Conservation (phyloP, 208 protist genomes). For the Leishmania arabica region DNA sequence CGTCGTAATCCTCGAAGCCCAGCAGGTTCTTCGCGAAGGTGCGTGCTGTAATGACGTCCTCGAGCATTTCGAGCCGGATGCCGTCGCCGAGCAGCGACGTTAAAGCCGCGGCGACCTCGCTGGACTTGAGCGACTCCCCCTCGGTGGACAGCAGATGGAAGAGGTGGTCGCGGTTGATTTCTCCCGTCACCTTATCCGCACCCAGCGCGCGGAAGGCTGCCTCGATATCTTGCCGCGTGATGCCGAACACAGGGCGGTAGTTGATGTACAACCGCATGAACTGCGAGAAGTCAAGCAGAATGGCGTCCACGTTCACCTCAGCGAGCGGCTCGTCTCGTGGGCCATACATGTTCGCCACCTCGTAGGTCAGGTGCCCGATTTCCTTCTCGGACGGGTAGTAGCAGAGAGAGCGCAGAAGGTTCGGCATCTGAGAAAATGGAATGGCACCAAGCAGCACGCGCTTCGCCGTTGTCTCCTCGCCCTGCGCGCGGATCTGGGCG, state of each 20-base stretch:
- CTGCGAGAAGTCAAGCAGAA: slow-evolving; percentile 88
- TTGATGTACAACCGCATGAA: slow-evolving; percentile 96
- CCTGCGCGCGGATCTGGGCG: slow-evolving; percentile 94
- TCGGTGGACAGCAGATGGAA: slow-evolving; percentile 74
- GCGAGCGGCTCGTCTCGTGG: slow-evolving; percentile 55
- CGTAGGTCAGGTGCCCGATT: slow-evolving; percentile 93
- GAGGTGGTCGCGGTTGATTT: slow-evolving; percentile 74
- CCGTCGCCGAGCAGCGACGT: slow-evolving; percentile 87
- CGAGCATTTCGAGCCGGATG: slow-evolving; percentile 85
- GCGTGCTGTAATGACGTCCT: slow-evolving; percentile 86
- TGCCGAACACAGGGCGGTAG: slow-evolving; percentile 93
- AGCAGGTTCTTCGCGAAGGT: slow-evolving; percentile 90
- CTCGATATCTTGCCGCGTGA: slow-evolving; percentile 90
- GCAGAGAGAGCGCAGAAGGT: slow-evolving; percentile 95
- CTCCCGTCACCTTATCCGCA: slow-evolving; percentile 62
- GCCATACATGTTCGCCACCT: slow-evolving; percentile 88
- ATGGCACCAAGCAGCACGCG: slow-evolving; percentile 90
- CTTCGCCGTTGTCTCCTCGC: slow-evolving; percentile 93
- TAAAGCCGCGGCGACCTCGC: slow-evolving; percentile 81
- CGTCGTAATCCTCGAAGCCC: slow-evolving; percentile 92
- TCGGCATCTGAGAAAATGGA: slow-evolving; percentile 91
- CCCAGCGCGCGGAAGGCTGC: slow-evolving; percentile 85
- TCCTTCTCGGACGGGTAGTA: slow-evolving; percentile 95
- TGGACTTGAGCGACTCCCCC: slow-evolving; percentile 74
- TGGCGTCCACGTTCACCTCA: slow-evolving; percentile 75